Conservation (phyloP, 495 filamentous ascomycete genomes). For the Penicillium waksmanii region DNA sequence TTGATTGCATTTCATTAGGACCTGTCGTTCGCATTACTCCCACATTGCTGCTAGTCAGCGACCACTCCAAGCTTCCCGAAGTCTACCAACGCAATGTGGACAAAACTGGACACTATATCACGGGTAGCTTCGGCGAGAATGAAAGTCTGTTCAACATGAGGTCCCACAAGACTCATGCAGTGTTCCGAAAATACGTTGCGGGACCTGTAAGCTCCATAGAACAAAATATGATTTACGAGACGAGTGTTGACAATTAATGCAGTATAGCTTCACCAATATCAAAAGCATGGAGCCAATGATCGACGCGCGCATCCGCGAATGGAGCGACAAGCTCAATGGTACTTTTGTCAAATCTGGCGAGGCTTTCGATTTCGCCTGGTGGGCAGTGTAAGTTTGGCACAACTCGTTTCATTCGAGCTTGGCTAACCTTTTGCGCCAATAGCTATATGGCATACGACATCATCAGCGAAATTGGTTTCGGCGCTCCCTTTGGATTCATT, state of each 20-base stretch:
- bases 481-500: slow-evolving; percentile 64
- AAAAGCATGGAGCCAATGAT: slow-evolving; percentile 58
- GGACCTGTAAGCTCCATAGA: slow-evolving; percentile 24
- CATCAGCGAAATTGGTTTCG: slow-evolving; percentile 66
- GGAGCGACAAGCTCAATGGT: slow-evolving; percentile 46
- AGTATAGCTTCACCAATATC: slow-evolving; percentile 56
- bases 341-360: slow-evolving; percentile 47
- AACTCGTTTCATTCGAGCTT: not conserved
- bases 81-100: slow-evolving; percentile 59
- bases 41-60: slow-evolving; percentile 48
- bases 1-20: slow-evolving; percentile 27
- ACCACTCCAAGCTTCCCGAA: slow-evolving; percentile 51
- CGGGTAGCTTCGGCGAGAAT: slow-evolving; percentile 51
- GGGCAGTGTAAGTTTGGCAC: slow-evolving; percentile 48
- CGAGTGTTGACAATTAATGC: slow-evolving; percentile 24
- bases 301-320: slow-evolving; percentile 47
- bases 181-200: slow-evolving; percentile 48
- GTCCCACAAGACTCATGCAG: slow-evolving; percentile 50
- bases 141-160: slow-evolving; percentile 55
- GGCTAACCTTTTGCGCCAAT: not conserved
- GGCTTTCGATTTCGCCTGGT: slow-evolving; percentile 55
- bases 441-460: slow-evolving; percentile 64
- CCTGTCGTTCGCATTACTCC: slow-evolving; percentile 51
- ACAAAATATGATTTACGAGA: not conserved
- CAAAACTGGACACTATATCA: slow-evolving; percentile 58